A percentile compares a stretch with the other conserved stretches of the same genome.
These are phyloP conservation scores for Vaccinium corymbosum DNA, from an alignment of 148 eudicot genomes.

Conservation along the genomic window DNA sequence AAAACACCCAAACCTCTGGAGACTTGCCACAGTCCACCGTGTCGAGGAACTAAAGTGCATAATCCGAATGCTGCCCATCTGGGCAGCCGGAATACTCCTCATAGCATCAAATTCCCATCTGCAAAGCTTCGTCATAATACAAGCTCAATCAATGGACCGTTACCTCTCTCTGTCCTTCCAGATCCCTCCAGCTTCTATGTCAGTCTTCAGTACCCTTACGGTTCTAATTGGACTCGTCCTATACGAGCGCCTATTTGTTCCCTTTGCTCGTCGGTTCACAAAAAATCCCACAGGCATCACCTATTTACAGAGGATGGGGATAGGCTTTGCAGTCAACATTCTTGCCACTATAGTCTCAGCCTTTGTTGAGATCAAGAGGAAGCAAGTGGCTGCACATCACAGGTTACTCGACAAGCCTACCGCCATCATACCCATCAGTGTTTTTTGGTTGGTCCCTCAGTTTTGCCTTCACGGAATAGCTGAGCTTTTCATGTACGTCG, in stretches of 20 bases:
- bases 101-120: constrained; percentile 47
- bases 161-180: constrained; percentile 47
- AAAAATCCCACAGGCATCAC: constrained; percentile 47
- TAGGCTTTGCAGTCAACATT: constrained; percentile 46
- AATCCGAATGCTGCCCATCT: constrained; percentile 53
- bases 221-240: constrained; percentile 32
- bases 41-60: constrained; percentile 64
- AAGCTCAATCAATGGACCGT: constrained; percentile 58
- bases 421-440: constrained; percentile 34
- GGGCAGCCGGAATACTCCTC: constrained; percentile 51
- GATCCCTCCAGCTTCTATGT: constrained; percentile 53
- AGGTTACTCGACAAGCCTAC: constrained; percentile 35
- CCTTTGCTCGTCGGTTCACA: constrained; percentile 44
- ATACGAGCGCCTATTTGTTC: constrained; percentile 50
- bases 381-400: constrained; percentile 35
- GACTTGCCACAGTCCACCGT: constrained; percentile 56
- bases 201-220: constrained; percentile 32
- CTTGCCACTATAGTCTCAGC: constrained; percentile 38
- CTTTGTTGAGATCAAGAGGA: constrained; percentile 45
- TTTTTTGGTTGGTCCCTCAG: constrained; percentile 40
- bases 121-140: constrained; percentile 45
- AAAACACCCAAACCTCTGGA: constrained; percentile 52
- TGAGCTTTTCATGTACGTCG: constrained; percentile 37
- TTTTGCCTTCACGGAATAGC: constrained; percentile 37
- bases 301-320: constrained; percentile 52